Base-by-base conservation (phyloP, 768 basidiomycete species). In the Peribolospora baueri region DNA sequence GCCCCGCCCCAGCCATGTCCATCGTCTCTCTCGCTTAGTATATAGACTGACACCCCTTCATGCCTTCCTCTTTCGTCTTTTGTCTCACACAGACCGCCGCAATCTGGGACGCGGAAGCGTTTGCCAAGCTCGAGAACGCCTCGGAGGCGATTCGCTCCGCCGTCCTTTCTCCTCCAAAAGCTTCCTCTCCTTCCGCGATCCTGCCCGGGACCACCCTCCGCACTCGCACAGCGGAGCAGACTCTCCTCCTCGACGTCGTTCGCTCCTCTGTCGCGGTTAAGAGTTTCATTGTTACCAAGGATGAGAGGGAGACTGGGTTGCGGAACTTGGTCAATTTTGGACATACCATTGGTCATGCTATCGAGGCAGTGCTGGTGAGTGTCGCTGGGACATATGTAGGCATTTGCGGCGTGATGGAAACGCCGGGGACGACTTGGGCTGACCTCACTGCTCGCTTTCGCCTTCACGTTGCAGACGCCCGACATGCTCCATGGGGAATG, bases 251-350 rank as follows among this genome's bases (percentile, higher is more conserved):
- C 41, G 81, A 79, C 38, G 81, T 95, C 64, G 90, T 97, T 64
- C 76, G 82, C 41, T 87, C 83, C 1, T 93, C 88, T 43, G 88
- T 88, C 68, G 81, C 80, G 52, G 90, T 95, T 58, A 98, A 97
- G 68, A 78, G 93, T 0, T 82, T 95, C 68, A 95, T 97, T 62
- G 93, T 97, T 58, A 90, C 91, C 42, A 76, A 85, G 61, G 93
- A 98, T 70, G 86, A 90, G 68, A 84, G 82, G 64, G 93, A 98
- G 70, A 88, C 88, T 0, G 85, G 93, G 25, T 75, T 98, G 46
- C 84, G 93, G 59, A 95, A 95, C 71, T 79, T 98, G 54, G 91
- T 98, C 72, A 98, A 98, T 69, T 97, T 97, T 64, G 93, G 93
- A 1, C 93, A 98, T 68, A 87, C 83, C 47, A 90, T 98, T 63